These are phyloP conservation scores for Flaveria linearis DNA, from an alignment of 129 eudicot genomes.

Conservation along the genomic window DNA sequence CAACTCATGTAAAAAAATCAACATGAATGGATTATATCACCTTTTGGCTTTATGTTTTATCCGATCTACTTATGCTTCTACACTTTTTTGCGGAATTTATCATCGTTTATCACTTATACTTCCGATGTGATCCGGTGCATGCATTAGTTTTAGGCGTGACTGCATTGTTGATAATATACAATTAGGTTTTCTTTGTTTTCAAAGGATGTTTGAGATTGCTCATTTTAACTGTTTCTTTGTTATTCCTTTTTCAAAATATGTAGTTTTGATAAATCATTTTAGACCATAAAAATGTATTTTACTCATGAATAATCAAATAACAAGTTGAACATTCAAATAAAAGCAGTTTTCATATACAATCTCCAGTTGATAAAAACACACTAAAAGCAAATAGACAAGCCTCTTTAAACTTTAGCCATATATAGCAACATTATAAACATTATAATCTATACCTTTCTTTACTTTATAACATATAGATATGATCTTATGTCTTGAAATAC, in stretches of 20 bases:
- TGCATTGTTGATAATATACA: neutral
- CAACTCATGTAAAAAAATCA: neutral
- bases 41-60: neutral
- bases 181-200: too few species aligned
- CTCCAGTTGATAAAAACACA: neutral
- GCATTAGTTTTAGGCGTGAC: neutral
- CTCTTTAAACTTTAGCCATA: neutral
- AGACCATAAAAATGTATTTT: too few species aligned
- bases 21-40: neutral
- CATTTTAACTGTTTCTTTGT: too few species aligned
- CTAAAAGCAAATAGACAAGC: neutral
- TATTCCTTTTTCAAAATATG: too few species aligned
- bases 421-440: neutral
- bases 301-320: too few species aligned
- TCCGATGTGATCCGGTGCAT: neutral
- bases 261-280: too few species aligned
- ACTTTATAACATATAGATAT: neutral
- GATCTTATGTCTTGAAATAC: neutral
- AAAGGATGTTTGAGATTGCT: too few species aligned
- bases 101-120: too few species aligned
- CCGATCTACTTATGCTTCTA: neutral
- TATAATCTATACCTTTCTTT: neutral
- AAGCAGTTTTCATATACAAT: neutral
- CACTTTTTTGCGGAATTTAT: neutral
- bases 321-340: neutral